Base-by-base conservation (phyloP, 306 rosid genomes). In the Casuarina cunninghamiana region DNA sequence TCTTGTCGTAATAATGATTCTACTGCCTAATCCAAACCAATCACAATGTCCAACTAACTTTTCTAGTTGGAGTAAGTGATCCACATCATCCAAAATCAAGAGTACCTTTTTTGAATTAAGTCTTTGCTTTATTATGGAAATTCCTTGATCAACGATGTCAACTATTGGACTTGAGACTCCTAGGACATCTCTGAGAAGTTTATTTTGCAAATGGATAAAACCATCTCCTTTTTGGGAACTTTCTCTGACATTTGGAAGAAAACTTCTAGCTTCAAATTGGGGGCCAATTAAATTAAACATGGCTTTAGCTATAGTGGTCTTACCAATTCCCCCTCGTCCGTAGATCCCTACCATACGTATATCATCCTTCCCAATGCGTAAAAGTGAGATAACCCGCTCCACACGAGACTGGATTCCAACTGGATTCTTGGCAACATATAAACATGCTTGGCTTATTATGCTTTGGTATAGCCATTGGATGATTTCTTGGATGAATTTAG, bases 271-370 rank as follows among this genome's bases (percentile, higher is more conserved):
- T 53, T 53, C 58, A 53, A 53, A 53, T 53, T 4, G 26, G 5
- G 17, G 16, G 2, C 49, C 41, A 15, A 74, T 51, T n/a, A 9
- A 41, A 8, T 80, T 63, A 2, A 2, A 86, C 10, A 77, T 32
- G 26, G 60, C 78, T 78, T n/a, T 83, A 38, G 84, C 82, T n/a
- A 85, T 61, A 37, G 86, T 85, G 45, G 89, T 82, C 66, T 84
- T 81, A 41, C 81, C 88, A 35, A 78, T 75, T 6, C 80, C 86
- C 2, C 80, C 84, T 72, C 67, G 50, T 8, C 84, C 89, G 69
- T 72, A 80, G 41, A 80, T 77, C 48, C 84, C 86, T 19, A 77
- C 6, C 39, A 80, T 80, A 53, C 72, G 71, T 74, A 80, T 68
- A 65, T 77, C 75, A 10, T 66, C 41, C 4, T 39, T 71, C 6